These are phyloP conservation scores for Dittrichia graveolens DNA, from an alignment of 129 eudicot species.

Conservation along the genomic window DNA sequence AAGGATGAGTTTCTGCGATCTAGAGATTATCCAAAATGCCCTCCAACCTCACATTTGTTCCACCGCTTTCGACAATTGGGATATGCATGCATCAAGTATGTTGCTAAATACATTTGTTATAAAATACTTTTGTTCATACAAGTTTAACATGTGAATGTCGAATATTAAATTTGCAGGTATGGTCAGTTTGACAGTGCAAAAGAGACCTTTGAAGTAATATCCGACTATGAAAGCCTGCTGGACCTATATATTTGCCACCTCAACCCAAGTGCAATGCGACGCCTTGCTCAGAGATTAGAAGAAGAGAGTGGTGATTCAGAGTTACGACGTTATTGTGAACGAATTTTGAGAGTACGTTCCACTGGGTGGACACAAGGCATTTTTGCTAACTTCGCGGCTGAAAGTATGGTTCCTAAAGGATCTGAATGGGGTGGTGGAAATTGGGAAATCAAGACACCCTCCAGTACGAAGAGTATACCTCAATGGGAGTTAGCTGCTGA, in stretches of 20 bases:
- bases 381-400: constrained; percentile 98
- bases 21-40: constrained; percentile 98
- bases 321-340: constrained; percentile 86
- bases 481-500: constrained; percentile 99
- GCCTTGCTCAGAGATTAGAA: constrained; percentile 92
- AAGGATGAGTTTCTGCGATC: constrained; percentile 96
- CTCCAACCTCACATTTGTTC: constrained; percentile 95
- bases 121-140: background rate
- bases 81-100: constrained; percentile 94
- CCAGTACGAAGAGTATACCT: constrained; percentile 72
- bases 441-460: constrained; percentile 96
- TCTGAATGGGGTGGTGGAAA: constrained; percentile 99
- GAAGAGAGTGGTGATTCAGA: constrained; percentile 88
- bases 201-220: constrained; percentile 94
- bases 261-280: constrained; percentile 98
- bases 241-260: constrained; percentile 96
- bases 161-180: constrained; percentile 56
- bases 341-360: constrained; percentile 87
- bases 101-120: background rate
- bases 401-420: constrained; percentile 99
- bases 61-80: constrained; percentile 95
- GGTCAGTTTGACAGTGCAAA: constrained; percentile 99
- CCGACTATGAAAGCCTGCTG: constrained; percentile 90
- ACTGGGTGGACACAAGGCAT: constrained; percentile 99
- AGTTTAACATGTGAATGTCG: constrained; percentile 1